These are phyloP conservation scores for Pleurotus tuoliensis DNA, from an alignment of 768 basidiomycete genomes.

Conservation along the genomic window DNA sequence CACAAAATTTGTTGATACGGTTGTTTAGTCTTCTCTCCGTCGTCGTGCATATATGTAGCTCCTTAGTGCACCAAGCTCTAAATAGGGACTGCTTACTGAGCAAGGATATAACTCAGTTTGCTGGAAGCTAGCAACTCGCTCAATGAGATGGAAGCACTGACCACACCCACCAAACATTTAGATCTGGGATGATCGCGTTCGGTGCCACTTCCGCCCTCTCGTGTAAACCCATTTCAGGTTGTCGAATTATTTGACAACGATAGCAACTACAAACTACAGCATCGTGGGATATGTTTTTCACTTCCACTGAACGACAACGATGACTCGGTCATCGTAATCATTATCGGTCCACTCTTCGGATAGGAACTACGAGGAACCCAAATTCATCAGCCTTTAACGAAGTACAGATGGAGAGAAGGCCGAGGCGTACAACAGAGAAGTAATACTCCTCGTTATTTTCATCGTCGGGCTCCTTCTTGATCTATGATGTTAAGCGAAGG, in stretches of 20 bases:
- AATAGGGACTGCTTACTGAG: neutral
- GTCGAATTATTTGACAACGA: too few relatives aligned
- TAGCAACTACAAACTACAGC: too few relatives aligned
- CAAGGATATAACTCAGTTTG: neutral
- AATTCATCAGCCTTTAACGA: neutral
- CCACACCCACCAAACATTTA: neutral
- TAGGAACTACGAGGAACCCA: neutral
- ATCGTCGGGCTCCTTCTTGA: neutral
- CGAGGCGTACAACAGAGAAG: neutral
- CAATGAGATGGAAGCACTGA: neutral
- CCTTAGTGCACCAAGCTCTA: too few relatives aligned
- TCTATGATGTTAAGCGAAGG: neutral
- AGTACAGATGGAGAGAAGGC: neutral
- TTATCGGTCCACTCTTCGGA: neutral
- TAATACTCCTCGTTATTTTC: neutral
- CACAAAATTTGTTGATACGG: neutral
- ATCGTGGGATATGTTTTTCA: neutral
- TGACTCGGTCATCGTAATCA: neutral
- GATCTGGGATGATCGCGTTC: too few relatives aligned
- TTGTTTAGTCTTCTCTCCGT: neutral
- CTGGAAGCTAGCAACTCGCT: neutral
- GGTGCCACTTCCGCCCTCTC: too few relatives aligned
- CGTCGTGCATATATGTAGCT: neutral
- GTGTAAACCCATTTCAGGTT: too few relatives aligned
- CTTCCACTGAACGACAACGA: neutral